Evolutionary conservation across 345 rosid genomes (phyloP).

Genomic region (Cardamine resedifolia): DNA sequence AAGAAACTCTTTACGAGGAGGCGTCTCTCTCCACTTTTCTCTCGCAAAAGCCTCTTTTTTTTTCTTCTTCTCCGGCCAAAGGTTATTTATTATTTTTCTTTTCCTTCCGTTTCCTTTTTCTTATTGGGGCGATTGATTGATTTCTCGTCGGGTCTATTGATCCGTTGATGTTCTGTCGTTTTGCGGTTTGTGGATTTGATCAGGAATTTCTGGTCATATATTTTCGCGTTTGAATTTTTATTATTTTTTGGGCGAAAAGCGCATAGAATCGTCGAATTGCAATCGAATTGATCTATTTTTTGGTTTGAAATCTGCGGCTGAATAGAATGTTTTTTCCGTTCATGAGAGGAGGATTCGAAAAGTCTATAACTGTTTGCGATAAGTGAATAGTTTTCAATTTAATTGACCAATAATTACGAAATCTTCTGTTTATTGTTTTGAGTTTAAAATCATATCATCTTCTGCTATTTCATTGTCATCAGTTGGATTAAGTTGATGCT

Average conservation of each 20-base stretch:
- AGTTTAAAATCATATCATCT: not conserved
- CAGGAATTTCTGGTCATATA: constrained; percentile 11
- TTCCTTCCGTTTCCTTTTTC: not conserved
- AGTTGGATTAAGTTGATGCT: not conserved
- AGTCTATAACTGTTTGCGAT: constrained; percentile 24
- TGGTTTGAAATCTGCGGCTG: not conserved
- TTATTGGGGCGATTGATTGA: not conserved
- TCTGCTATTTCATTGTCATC: not conserved
- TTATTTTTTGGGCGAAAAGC: not conserved
- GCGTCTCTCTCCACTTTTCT: constrained; percentile 22
- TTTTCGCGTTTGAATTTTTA: constrained; percentile 14
- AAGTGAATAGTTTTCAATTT: constrained; percentile 29
- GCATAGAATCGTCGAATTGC: not conserved
- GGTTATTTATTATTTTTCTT: not conserved
- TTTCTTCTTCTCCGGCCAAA: constrained; percentile 27
- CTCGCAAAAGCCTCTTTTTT: constrained; percentile 4
- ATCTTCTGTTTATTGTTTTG: not conserved
- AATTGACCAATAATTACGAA: not conserved
- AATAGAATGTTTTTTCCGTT: constrained; percentile 12
- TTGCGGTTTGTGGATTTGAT: constrained; percentile 18
- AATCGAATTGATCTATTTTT: constrained; percentile 31
- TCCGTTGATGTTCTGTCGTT: constrained; percentile 26
- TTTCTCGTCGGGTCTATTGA: constrained; percentile 6
- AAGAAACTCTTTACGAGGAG: constrained; percentile 35
- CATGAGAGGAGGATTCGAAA: constrained; percentile 2